Conservation (phyloP, 108 stramenopile genomes). For the Skeletonema marinoi region DNA sequence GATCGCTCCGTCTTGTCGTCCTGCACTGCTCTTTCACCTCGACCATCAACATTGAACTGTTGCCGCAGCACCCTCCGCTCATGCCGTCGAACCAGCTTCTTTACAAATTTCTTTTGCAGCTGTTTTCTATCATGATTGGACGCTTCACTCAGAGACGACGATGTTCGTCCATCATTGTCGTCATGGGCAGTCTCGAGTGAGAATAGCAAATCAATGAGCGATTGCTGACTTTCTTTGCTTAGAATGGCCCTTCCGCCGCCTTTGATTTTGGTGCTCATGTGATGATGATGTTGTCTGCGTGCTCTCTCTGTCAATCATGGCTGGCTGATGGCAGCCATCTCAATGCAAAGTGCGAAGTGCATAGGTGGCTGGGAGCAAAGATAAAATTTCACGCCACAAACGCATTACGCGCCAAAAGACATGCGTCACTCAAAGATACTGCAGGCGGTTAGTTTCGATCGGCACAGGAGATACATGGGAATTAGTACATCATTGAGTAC, state of each 20-base stretch:
- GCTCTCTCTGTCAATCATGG: too few relatives aligned
- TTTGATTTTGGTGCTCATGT: slow-evolving; percentile 50
- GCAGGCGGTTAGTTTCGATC: too few relatives aligned
- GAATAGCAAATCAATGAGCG: slow-evolving; percentile 49
- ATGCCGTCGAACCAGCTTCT: slow-evolving; percentile 33
- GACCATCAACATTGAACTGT: background rate
- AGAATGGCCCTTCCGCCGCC: slow-evolving; percentile 65
- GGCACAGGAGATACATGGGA: too few relatives aligned
- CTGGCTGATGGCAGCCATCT: too few relatives aligned
- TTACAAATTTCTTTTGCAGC: slow-evolving; percentile 36
- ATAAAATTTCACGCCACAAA: too few relatives aligned
- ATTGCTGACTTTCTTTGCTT: slow-evolving; percentile 39
- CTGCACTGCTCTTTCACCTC: background rate
- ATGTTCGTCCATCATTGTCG: background rate
- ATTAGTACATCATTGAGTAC: too few relatives aligned
- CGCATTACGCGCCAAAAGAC: too few relatives aligned
- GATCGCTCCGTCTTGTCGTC: background rate
- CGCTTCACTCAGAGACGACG: background rate
- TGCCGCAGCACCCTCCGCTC: slow-evolving; percentile 15
- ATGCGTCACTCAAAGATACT: too few relatives aligned
- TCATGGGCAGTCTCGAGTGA: slow-evolving; percentile 20
- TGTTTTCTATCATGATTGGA: slow-evolving; percentile 44
- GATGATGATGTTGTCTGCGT: background rate
- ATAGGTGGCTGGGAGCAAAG: too few relatives aligned
- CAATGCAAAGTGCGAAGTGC: too few relatives aligned